Base-by-base conservation (phyloP, 1,139 yeast species). In the Candida frijolesensis region DNA sequence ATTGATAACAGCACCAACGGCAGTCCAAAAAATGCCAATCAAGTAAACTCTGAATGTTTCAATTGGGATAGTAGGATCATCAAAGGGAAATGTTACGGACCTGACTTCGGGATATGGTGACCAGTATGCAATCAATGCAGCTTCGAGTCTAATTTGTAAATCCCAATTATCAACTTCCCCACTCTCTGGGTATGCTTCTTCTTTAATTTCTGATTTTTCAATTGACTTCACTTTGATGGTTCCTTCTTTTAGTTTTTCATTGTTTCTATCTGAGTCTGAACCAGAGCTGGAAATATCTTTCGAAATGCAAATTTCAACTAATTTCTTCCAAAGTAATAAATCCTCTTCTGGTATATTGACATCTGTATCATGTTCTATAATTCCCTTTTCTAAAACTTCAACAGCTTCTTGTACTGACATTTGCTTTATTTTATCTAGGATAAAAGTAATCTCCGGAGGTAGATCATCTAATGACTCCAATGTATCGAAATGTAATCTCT, bases 61-160 rank as follows among this genome's bases (percentile, higher is more conserved):
- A 54, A 74, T 72, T 4, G 82, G 79, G 35, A 74, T 65, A 4
- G 60, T 60, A 2, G 78, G 77, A 59, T 83, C 85, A 60, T 83
- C 87, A 44, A 63, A 66, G 11, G 85, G 82, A 44, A 76, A 78
- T 18, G 83, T 71, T 25, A 82, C 79, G 2, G 89, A 72, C 54
- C 89, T 72, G 1, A 85, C 87, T 62, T 84, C 89, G 3, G 86
- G 82, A 60, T 85, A 85, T 1, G 87, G 86, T 1, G 87, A 83
- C 62, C 76, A 79, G 60, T 70, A 83, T 44, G 77, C 70, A 47
- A 79, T 66, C 46, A 84, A 63, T 9, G 75, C 76, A 0, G 85
- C 85, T 47, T 74, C 72, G 37, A 76, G 58, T 51, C 67, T 70
- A 4, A 62, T 59, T 52, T 69, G 69, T 41, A 76, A 63, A 12